A percentile compares a stretch with the other conserved stretches of the same genome.
phyloP scores from a whole-genome alignment of 179 eudicot genomes.

The Spinacia oleracea region DNA sequence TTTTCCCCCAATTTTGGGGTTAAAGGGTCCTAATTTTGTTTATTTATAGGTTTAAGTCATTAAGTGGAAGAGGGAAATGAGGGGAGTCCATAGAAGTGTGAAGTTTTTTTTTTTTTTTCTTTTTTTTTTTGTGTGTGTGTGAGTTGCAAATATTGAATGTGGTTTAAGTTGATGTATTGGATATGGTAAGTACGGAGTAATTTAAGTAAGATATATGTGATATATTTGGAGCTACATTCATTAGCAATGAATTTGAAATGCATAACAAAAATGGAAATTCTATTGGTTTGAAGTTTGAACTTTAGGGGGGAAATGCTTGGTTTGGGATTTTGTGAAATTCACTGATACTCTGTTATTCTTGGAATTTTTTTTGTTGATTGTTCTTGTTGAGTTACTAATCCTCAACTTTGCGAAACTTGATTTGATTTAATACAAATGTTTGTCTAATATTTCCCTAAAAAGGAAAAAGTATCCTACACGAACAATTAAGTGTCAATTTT shows the following conservation, averaged over 20 bases:
- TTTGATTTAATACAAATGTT: too few relatives aligned
- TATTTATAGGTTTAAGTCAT: constrained; percentile 6
- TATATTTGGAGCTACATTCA: not conserved
- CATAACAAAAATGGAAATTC: not conserved
- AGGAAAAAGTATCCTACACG: too few relatives aligned
- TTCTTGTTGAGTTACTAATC: not conserved
- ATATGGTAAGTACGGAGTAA: constrained; percentile 4
- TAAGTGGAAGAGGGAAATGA: constrained; percentile 14
- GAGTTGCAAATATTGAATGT: not conserved
- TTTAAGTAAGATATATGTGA: not conserved
- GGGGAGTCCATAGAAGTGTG: not conserved
- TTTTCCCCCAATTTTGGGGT: constrained; percentile 5
- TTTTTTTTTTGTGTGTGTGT: not conserved
- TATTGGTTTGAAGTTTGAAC: not conserved
- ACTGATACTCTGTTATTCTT: not conserved
- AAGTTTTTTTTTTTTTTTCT: too few relatives aligned
- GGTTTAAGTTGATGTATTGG: constrained; percentile 1
- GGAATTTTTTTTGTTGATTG: not conserved
- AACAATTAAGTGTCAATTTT: too few relatives aligned
- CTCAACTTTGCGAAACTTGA: too few relatives aligned
- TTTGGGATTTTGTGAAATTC: not conserved
- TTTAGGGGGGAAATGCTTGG: not conserved
- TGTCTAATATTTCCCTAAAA: too few relatives aligned
- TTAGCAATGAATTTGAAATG: not conserved
- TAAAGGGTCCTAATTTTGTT: constrained; percentile 15